These are phyloP conservation scores for Fusarium papillatum DNA, from an alignment of 2,329 filamentous ascomycete species.

Conservation along the genomic window DNA sequence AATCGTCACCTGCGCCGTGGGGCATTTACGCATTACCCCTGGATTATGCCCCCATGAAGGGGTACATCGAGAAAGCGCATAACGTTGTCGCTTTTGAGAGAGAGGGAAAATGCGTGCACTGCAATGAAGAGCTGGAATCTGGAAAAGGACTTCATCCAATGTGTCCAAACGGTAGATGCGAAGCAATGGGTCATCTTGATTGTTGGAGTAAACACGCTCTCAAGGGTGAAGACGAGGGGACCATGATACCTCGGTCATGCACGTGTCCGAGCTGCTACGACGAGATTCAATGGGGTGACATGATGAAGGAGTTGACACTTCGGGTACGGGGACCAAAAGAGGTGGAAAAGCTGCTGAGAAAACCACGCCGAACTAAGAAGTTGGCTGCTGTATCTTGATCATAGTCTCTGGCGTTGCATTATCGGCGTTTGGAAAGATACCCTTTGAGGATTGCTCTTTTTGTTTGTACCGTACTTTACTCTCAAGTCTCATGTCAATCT, in stretches of 20 bases:
- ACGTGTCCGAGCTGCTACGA: slow-evolving; percentile 78
- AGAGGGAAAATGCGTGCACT: slow-evolving; percentile 69
- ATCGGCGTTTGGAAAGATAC: slow-evolving; percentile 34
- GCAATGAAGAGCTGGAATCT: slow-evolving; percentile 58
- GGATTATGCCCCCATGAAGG: slow-evolving; percentile 67
- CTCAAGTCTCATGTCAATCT: slow-evolving; percentile 6
- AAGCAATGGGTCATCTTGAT: slow-evolving; percentile 70
- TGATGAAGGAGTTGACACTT: slow-evolving; percentile 87
- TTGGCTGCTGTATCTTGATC: slow-evolving; percentile 22
- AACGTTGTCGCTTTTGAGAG: slow-evolving; percentile 68
- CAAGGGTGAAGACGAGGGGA: slow-evolving; percentile 48
- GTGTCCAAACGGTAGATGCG: slow-evolving; percentile 66
- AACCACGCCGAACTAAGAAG: slow-evolving; percentile 51
- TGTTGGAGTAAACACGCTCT: slow-evolving; percentile 71
- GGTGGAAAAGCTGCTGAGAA: slow-evolving; percentile 76
- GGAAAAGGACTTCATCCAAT: slow-evolving; percentile 68
- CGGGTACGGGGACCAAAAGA: slow-evolving; percentile 79
- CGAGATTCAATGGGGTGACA: slow-evolving; percentile 76
- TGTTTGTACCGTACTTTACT: background rate
- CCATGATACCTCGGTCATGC: slow-evolving; percentile 77
- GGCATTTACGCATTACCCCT: slow-evolving; percentile 68
- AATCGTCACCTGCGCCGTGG: slow-evolving; percentile 43
- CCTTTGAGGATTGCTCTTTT: slow-evolving; percentile 9
- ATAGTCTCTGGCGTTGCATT: slow-evolving; percentile 7
- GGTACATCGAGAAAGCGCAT: slow-evolving; percentile 68